Percentiles rank a stretch among this genome's conserved stretches.
Conservation (phyloP, 768 basidiomycete genomes). For the Naematelia aurantialba region DNA sequence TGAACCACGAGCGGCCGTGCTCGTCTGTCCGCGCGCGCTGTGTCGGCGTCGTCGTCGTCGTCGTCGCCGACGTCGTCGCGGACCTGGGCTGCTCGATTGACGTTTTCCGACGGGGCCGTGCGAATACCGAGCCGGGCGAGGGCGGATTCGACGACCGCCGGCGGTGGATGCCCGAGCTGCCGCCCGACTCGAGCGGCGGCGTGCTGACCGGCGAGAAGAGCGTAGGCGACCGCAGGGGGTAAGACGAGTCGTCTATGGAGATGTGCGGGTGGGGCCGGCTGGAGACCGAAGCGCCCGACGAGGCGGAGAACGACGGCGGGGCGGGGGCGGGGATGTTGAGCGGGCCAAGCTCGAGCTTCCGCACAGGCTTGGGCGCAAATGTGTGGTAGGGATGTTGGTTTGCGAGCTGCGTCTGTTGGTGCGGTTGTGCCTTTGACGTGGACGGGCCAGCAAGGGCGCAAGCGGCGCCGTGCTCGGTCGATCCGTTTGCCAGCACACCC, state of each 20-base stretch:
- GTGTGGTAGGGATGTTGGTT: neutral
- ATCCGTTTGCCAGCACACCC: neutral
- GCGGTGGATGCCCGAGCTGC: neutral
- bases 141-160: neutral
- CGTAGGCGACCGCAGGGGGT: neutral
- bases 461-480: too few species aligned
- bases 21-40: neutral
- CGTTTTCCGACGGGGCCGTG: constrained; percentile 1
- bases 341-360: neutral
- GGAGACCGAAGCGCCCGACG: neutral
- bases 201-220: neutral
- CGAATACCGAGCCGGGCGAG: constrained; percentile 1
- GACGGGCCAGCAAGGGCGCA: too few species aligned
- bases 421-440: too few species aligned
- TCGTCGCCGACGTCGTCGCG: neutral
- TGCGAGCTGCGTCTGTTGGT: too few species aligned
- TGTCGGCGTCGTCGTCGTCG: neutral
- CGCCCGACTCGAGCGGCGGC: neutral
- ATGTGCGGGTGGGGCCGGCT: neutral
- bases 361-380: neutral
- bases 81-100: constrained; percentile 9
- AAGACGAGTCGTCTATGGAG: neutral
- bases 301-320: too few species aligned
- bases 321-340: neutral
- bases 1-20: neutral